These are phyloP conservation scores for Neolentinus lepideus DNA, from an alignment of 1,284 basidiomycete genomes.

Conservation along the genomic window DNA sequence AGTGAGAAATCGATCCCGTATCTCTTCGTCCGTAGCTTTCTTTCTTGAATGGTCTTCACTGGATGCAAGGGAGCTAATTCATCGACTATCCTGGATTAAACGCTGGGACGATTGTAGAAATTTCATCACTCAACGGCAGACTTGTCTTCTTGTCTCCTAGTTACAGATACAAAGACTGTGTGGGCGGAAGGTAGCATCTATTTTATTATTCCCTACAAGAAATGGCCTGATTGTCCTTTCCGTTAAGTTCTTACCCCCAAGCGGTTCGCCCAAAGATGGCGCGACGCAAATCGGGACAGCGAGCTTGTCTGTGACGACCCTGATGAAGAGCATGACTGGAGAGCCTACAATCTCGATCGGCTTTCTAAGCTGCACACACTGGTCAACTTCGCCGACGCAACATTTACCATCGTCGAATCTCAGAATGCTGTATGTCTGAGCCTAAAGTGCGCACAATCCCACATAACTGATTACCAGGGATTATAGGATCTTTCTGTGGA, in stretches of 20 bases:
- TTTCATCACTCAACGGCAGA: slow-evolving; percentile 48
- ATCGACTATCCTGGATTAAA: not conserved
- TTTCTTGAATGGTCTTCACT: slow-evolving; percentile 2
- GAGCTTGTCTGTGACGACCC: slow-evolving; percentile 1
- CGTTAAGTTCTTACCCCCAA: slow-evolving; percentile 47
- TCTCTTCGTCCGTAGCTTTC: slow-evolving; percentile 48
- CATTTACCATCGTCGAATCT: slow-evolving; percentile 5
- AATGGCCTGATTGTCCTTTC: not conserved
- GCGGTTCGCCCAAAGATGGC: slow-evolving; percentile 62
- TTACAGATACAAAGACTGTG: slow-evolving; percentile 67
- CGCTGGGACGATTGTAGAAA: slow-evolving; percentile 34
- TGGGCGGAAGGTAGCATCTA: slow-evolving; percentile 61
- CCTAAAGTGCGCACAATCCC: too few species aligned
- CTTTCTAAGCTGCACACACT: slow-evolving; percentile 11
- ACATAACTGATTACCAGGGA: not conserved
- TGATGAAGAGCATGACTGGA: slow-evolving; percentile 47
- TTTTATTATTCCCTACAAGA: too few species aligned
- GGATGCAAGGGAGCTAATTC: slow-evolving; percentile 1
- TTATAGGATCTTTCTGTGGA: slow-evolving; percentile 59
- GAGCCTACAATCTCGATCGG: slow-evolving; percentile 41
- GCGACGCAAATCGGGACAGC: slow-evolving; percentile 36
- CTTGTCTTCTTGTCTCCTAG: slow-evolving; percentile 47
- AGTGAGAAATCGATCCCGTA: slow-evolving; percentile 53
- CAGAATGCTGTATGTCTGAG: not conserved
- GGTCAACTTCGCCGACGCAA: slow-evolving; percentile 5